Conservation (phyloP, 1,284 basidiomycete genomes). For the Pascua sp. region DNA sequence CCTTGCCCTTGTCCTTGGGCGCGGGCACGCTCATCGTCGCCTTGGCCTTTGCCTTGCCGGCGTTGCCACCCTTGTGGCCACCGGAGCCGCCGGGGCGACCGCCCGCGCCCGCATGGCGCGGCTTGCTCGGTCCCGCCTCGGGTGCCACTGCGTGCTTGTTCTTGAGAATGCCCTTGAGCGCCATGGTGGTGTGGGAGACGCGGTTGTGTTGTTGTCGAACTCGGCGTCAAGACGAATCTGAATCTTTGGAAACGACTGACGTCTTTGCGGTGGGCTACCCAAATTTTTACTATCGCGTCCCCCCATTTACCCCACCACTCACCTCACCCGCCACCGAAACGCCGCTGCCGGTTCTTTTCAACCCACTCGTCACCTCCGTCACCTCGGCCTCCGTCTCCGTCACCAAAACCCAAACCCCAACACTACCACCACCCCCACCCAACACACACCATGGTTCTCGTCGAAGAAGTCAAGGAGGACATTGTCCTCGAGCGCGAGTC, state of each 20-base stretch:
- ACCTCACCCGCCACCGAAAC: not conserved
- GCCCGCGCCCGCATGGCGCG: not conserved
- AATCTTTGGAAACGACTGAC: not conserved
- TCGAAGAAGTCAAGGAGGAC: constrained; percentile 47
- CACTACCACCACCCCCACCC: constrained; percentile 3
- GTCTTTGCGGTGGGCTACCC: not conserved
- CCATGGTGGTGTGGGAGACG: constrained; percentile 5
- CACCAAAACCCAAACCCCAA: not conserved
- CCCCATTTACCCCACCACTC: not conserved
- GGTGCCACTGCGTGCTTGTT: constrained; percentile 1
- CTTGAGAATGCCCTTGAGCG: constrained; percentile 21
- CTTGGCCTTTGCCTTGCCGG: constrained; percentile 6
- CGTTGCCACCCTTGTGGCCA: not conserved
- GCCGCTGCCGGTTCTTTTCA: not conserved
- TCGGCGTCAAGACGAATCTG: not conserved
- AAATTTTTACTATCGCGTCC: constrained; percentile 14
- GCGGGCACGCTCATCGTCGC: constrained; percentile 1
- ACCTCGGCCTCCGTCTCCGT: not conserved
- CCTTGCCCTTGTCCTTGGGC: constrained; percentile 8
- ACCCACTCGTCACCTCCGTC: not conserved
- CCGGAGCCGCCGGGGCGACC: not conserved
- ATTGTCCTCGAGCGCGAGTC: constrained; percentile 36
- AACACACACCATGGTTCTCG: constrained; percentile 39
- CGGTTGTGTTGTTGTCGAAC: not conserved
- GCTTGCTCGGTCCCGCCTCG: constrained; percentile 9